Conservation (phyloP, 225 moss, liverwort and hornwort genomes). For the Thuidium tamariscinum region DNA sequence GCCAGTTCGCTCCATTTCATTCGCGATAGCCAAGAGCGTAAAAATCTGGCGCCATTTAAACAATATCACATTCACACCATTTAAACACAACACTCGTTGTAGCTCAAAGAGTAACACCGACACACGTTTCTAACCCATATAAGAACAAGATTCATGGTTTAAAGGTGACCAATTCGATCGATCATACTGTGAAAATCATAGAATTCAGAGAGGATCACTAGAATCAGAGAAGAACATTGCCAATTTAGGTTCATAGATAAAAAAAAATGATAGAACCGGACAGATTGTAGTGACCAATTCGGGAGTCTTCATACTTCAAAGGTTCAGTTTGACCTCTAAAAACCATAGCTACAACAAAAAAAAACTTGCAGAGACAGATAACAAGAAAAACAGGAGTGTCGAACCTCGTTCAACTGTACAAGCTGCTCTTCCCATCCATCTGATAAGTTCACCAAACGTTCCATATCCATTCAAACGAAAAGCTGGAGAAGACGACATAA, state of each 20-base stretch:
- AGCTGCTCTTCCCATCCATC: slow-evolving; percentile 24
- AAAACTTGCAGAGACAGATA: not conserved
- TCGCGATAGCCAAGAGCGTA: not conserved
- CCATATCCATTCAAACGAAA: not conserved
- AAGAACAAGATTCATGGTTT: not conserved
- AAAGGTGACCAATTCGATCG: not conserved
- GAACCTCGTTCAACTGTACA: slow-evolving; percentile 9
- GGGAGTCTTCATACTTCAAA: not conserved
- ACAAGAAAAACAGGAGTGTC: not conserved
- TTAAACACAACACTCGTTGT: not conserved
- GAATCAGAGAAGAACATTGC: not conserved
- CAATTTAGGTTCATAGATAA: not conserved
- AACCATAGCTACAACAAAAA: not conserved
- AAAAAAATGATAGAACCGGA: too few relatives aligned
- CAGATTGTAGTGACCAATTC: not conserved
- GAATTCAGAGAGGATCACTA: not conserved
- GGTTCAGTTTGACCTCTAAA: not conserved
- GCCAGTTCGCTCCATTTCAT: slow-evolving; percentile 27
- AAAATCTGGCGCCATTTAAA: not conserved
- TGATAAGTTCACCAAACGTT: not conserved
- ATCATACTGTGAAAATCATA: not conserved
- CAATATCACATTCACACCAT: not conserved
- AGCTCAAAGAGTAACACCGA: not conserved
- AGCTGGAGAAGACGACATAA: not conserved
- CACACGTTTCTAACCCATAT: not conserved